Evolutionary conservation across 23 red algal species (phyloP), one percentile per base, ranked within the genome.

Genomic region (Gracilaria caudata): DNA sequence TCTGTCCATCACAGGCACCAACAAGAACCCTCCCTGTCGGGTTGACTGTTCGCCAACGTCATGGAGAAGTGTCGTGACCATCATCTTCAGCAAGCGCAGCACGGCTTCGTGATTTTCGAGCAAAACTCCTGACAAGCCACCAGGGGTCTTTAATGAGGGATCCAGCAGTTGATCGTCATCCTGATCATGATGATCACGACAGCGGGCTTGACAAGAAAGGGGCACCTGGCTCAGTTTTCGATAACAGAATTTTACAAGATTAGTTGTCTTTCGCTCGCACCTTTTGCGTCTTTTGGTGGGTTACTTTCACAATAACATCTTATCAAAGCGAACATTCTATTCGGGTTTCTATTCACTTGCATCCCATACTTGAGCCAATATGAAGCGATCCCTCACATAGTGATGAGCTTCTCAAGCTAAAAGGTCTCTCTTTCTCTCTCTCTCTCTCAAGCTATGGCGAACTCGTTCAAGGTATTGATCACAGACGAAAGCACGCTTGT

Each of bases 241-340:
- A 11, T 29, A 60, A 60, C 21, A 60, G 57, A 60, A 60, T 60
- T 28, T 60, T 60, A 60, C 57, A 60, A 17, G 57, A 60, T 25
- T 29, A 60, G 25, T 60, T 60, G 49, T 53, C 13, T 16, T 53
- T 53, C 19, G 1, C 43, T 16, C 1, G 7, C 13, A 1, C 49
- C 8, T 17, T 53, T 17, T 53, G 49, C 19, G 19, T 16, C 49
- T 17, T 53, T 1, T 1, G 19, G 49, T 17, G 1, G 19, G 14
- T 16, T 53, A 1, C 49, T 7, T 53, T 53, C 49, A 53, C 12
- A 9, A 17, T 53, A 53, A 53, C 49, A 53, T 53, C 49, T 53
- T 17, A 53, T 53, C 49, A 53, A 53, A 8, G 49, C 49, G 49
- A 45, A 53, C 49, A 53, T 17, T 53, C 49, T 53, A 53, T 16